These are phyloP conservation scores for Lippia alba DNA, from an alignment of 305 asterid genomes.

Conservation along the genomic window DNA sequence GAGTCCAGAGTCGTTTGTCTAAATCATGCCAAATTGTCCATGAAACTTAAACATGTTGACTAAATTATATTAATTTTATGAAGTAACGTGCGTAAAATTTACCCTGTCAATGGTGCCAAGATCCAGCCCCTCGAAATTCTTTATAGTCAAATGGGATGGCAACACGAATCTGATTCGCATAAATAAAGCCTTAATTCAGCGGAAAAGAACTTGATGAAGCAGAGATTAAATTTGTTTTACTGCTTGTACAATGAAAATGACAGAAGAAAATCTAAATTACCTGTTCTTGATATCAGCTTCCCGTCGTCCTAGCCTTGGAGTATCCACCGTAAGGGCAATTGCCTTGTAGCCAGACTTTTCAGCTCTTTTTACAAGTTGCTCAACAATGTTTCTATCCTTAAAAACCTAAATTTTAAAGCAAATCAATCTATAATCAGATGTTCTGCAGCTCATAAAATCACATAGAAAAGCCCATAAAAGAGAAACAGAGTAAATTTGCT, in stretches of 20 bases:
- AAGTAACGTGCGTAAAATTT: slow-evolving; percentile 16
- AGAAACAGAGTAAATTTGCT: too few species aligned
- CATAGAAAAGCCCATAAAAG: background rate
- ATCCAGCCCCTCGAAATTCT: slow-evolving; percentile 75
- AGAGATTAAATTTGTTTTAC: background rate
- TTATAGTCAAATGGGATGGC: slow-evolving; percentile 71
- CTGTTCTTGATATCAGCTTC: slow-evolving; percentile 95
- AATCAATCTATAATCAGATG: slow-evolving; percentile 22
- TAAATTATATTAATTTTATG: background rate
- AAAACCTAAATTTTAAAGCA: slow-evolving; percentile 50
- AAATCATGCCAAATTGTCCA: slow-evolving; percentile 28
- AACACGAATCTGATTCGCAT: slow-evolving; percentile 61
- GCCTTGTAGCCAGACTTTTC: slow-evolving; percentile 87
- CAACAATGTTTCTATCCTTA: slow-evolving; percentile 69
- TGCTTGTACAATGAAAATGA: background rate
- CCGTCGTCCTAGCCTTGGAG: slow-evolving; percentile 85
- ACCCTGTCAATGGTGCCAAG: slow-evolving; percentile 70
- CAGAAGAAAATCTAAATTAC: slow-evolving; percentile 36
- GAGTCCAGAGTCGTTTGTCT: slow-evolving; percentile 84
- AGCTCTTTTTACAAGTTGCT: slow-evolving; percentile 77
- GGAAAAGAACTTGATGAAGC: slow-evolving; percentile 8
- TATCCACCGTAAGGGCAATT: slow-evolving; percentile 83
- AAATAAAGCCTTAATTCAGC: slow-evolving; percentile 12
- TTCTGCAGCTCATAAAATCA: background rate
- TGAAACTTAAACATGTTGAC: slow-evolving; percentile 17